Conservation (phyloP, 2,329 filamentous ascomycete species). For the Ceratocystis ficicola region DNA sequence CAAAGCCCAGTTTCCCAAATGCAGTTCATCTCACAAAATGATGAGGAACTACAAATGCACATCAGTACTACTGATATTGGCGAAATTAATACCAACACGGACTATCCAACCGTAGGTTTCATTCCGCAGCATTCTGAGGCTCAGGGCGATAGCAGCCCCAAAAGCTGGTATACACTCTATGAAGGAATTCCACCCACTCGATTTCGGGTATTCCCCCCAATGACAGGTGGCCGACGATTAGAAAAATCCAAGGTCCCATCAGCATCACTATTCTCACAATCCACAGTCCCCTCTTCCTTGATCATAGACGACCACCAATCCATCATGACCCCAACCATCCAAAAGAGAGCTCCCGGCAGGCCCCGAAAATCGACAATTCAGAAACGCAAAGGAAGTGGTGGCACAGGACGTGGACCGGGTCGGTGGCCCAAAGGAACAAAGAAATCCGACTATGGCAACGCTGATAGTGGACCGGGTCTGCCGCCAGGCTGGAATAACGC, state of each 20-base stretch:
- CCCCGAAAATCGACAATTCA: slow-evolving; percentile 19
- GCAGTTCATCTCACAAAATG: slow-evolving; percentile 10
- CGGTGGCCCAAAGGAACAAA: slow-evolving; percentile 57
- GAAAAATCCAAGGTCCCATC: slow-evolving; percentile 30
- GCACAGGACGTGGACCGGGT: slow-evolving; percentile 52
- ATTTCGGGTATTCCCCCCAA: slow-evolving; percentile 66
- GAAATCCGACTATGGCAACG: slow-evolving; percentile 56
- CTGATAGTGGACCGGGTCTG: slow-evolving; percentile 51
- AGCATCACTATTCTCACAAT: background rate
- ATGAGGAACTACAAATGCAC: slow-evolving; percentile 4
- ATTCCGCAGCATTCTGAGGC: slow-evolving; percentile 26
- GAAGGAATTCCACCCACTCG: slow-evolving; percentile 53
- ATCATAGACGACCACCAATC: slow-evolving; percentile 28
- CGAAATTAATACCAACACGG: slow-evolving; percentile 14
- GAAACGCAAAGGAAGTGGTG: slow-evolving; percentile 31
- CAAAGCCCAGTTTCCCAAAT: background rate
- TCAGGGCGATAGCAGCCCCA: slow-evolving; percentile 26
- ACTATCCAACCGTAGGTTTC: slow-evolving; percentile 13
- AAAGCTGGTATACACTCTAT: slow-evolving; percentile 38
- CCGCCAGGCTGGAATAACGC: slow-evolving; percentile 41
- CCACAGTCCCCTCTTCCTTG: background rate
- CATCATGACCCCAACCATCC: slow-evolving; percentile 30
- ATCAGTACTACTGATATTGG: slow-evolving; percentile 6
- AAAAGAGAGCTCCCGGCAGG: slow-evolving; percentile 27
- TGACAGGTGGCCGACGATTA: slow-evolving; percentile 38